Conservation (phyloP, 331 rosid species). For the Malus hybrid region DNA sequence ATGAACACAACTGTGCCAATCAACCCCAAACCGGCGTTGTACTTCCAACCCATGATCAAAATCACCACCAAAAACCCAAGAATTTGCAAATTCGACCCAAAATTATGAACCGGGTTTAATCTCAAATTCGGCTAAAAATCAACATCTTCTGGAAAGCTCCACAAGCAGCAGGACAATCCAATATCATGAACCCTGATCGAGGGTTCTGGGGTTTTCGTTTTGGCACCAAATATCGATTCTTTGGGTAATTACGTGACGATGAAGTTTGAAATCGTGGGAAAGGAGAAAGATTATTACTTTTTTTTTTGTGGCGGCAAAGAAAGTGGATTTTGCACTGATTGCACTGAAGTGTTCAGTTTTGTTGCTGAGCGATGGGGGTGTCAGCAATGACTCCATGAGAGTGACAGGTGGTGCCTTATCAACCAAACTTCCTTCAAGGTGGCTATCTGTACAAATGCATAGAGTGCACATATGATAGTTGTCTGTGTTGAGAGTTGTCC, state of each 20-base stretch:
- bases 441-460: not conserved
- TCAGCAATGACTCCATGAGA: not conserved
- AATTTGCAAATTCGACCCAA: not conserved
- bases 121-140: slow-evolving; percentile 5
- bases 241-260: not conserved
- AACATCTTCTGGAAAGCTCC: slow-evolving; percentile 2
- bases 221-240: not conserved
- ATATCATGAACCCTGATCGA: not conserved
- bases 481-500: too few species aligned
- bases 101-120: not conserved
- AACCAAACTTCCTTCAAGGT: not conserved
- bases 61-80: not conserved
- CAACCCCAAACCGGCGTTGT: slow-evolving; percentile 49
- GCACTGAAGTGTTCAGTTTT: not conserved
- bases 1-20: slow-evolving; percentile 48
- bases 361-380: not conserved
- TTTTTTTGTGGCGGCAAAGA: not conserved
- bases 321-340: not conserved
- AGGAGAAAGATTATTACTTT: not conserved
- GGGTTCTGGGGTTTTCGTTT: not conserved
- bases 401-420: not conserved
- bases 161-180: not conserved
- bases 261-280: not conserved
- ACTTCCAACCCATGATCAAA: slow-evolving; percentile 51
- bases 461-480: too few species aligned